Conservation (phyloP, 1,284 basidiomycete genomes). For the Mycena sp. region DNA sequence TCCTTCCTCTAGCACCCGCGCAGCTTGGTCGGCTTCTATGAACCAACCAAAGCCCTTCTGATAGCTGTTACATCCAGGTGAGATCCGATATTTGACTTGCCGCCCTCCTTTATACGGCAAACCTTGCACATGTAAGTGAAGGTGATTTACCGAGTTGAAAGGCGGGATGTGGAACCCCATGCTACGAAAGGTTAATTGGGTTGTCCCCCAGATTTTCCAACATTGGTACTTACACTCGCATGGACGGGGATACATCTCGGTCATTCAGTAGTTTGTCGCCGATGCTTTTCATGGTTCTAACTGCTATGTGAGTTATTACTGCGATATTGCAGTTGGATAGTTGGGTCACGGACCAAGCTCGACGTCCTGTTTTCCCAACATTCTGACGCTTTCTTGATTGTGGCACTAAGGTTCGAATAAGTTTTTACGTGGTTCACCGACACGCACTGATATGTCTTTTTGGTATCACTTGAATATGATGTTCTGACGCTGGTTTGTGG, state of each 20-base stretch:
- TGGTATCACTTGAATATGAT: constrained; percentile 76
- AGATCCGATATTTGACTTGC: constrained; percentile 68
- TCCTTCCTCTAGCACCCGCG: constrained; percentile 67
- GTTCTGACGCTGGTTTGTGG: constrained; percentile 63
- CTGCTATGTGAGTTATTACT: constrained; percentile 44
- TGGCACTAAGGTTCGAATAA: background rate
- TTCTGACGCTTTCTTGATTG: constrained; percentile 56
- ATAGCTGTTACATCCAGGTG: constrained; percentile 47
- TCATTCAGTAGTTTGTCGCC: constrained; percentile 63
- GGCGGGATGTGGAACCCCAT: constrained; percentile 88
- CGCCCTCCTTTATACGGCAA: constrained; percentile 65
- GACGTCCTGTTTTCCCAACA: constrained; percentile 54
- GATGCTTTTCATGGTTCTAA: constrained; percentile 68
- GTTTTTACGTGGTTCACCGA: background rate
- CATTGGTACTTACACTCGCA: constrained; percentile 54
- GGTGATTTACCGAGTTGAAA: constrained; percentile 80
- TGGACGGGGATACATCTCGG: constrained; percentile 48
- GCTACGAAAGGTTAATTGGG: constrained; percentile 35
- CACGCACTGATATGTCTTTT: constrained; percentile 65
- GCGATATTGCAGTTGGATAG: background rate
- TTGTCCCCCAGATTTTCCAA: background rate
- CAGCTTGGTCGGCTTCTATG: constrained; percentile 69
- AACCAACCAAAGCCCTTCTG: constrained; percentile 85
- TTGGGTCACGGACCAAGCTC: constrained; percentile 52
- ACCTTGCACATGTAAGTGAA: constrained; percentile 83